phyloP scores from a whole-genome alignment of 805 yeast genomes.

The Cyberlindnera nakhonratchasimensis region DNA sequence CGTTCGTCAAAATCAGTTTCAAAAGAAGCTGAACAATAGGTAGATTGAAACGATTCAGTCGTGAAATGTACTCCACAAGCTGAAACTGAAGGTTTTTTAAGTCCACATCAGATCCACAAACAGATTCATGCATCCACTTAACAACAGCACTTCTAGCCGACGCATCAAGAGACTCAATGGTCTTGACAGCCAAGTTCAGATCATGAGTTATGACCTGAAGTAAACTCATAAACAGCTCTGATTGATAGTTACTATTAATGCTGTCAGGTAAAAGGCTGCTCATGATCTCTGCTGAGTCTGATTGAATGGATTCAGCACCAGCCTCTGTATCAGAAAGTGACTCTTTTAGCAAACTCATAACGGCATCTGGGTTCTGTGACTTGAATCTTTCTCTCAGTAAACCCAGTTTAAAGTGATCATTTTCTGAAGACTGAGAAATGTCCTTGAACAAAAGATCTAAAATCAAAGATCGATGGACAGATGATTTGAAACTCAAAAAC shows the following conservation, averaged over 20 bases:
- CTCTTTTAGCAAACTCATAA: slow-evolving; percentile 18
- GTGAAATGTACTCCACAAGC: slow-evolving; percentile 21
- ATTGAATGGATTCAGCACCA: slow-evolving; percentile 19
- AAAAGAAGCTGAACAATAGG: slow-evolving; percentile 41
- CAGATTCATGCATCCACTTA: slow-evolving; percentile 1
- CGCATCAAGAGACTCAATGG: slow-evolving; percentile 6
- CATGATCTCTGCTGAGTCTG: slow-evolving; percentile 27
- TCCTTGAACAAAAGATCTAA: slow-evolving; percentile 26
- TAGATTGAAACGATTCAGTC: slow-evolving; percentile 38
- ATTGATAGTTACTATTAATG: slow-evolving; percentile 8
- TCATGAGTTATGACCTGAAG: slow-evolving; percentile 19
- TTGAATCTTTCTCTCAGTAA: slow-evolving; percentile 25
- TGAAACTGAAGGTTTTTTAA: neutral
- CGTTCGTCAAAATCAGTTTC: slow-evolving; percentile 26
- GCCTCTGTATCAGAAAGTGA: slow-evolving; percentile 15
- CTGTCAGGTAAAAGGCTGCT: slow-evolving; percentile 21
- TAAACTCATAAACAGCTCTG: slow-evolving; percentile 20
- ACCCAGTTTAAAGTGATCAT: slow-evolving; percentile 22
- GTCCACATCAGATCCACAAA: slow-evolving; percentile 6
- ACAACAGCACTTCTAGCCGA: neutral
- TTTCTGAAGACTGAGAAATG: slow-evolving; percentile 11
- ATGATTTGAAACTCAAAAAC: slow-evolving; percentile 24
- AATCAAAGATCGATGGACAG: slow-evolving; percentile 19
- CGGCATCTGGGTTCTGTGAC: slow-evolving; percentile 15
- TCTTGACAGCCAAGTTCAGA: slow-evolving; percentile 3